Conservation (phyloP, 495 filamentous ascomycete species). For the Aspergillus steynii region DNA sequence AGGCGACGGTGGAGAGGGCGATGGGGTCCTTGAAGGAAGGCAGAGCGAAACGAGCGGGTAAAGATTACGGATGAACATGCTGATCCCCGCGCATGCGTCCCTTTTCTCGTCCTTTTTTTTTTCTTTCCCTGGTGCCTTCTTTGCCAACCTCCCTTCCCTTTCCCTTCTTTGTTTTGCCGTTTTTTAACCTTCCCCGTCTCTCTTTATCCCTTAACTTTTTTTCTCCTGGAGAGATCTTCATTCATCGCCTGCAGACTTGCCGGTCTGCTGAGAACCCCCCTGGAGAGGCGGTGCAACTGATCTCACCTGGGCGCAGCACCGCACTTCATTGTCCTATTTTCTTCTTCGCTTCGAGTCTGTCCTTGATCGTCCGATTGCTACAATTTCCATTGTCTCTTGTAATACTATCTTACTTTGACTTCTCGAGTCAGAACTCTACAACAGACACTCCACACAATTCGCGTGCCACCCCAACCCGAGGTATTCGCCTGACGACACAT, state of each 20-base stretch:
- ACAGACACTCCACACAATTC: background rate
- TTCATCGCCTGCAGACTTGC: background rate
- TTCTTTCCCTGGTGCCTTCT: constrained; percentile 4
- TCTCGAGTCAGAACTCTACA: background rate
- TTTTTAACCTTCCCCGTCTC: constrained; percentile 7
- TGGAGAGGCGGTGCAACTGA: background rate
- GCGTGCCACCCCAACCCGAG: background rate
- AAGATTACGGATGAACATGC: constrained; percentile 1
- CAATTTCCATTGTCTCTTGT: background rate
- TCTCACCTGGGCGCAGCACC: background rate
- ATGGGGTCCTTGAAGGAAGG: no score
- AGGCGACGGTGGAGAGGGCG: no score
- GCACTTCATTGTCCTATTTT: background rate
- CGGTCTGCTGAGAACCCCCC: background rate
- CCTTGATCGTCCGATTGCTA: background rate
- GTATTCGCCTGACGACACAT: background rate
- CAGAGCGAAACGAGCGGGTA: background rate
- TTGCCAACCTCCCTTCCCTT: background rate
- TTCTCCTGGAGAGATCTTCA: background rate
- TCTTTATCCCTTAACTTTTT: constrained; percentile 5
- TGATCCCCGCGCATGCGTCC: constrained; percentile 6
- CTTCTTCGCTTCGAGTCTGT: background rate
- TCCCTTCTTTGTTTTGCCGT: constrained; percentile 6
- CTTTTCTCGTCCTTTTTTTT: constrained; percentile 9
- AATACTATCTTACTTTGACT: background rate